Percentiles rank a stretch among this genome's conserved stretches.
These are phyloP conservation scores for Cercis canadensis DNA, from an alignment of 306 rosid species.

Conservation along the genomic window DNA sequence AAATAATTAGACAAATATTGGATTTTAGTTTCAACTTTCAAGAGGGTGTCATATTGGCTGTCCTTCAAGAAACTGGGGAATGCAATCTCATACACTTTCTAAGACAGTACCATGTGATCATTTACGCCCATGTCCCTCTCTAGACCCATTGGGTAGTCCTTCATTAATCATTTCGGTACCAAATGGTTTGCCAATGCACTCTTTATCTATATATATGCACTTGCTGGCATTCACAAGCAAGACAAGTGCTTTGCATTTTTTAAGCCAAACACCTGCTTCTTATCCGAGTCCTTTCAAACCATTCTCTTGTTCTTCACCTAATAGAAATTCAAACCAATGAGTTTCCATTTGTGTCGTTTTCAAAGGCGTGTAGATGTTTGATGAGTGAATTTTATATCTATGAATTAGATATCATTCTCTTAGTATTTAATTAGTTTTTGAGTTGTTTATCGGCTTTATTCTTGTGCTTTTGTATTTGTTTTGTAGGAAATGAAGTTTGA, in stretches of 20 bases:
- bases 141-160: background rate
- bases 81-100: background rate
- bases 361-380: constrained; percentile 1
- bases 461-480: too few species aligned
- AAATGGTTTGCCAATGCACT: background rate
- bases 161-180: background rate
- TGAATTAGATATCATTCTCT: too few species aligned
- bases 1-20: too few species aligned
- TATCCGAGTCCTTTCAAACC: constrained; percentile 10
- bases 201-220: background rate
- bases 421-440: too few species aligned
- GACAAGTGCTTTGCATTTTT: constrained; percentile 24
- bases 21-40: constrained; percentile 15
- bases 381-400: too few species aligned
- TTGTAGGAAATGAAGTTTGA: too few species aligned
- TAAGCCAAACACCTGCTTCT: constrained; percentile 20
- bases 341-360: background rate
- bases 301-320: background rate
- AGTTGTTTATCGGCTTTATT: too few species aligned
- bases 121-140: constrained; percentile 22
- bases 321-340: background rate
- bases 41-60: constrained; percentile 7
- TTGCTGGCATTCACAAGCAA: background rate
- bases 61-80: constrained; percentile 23
- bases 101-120: constrained; percentile 40